These are phyloP conservation scores for Crithidia sp. DNA, from an alignment of 208 protist genomes.

Conservation along the genomic window DNA sequence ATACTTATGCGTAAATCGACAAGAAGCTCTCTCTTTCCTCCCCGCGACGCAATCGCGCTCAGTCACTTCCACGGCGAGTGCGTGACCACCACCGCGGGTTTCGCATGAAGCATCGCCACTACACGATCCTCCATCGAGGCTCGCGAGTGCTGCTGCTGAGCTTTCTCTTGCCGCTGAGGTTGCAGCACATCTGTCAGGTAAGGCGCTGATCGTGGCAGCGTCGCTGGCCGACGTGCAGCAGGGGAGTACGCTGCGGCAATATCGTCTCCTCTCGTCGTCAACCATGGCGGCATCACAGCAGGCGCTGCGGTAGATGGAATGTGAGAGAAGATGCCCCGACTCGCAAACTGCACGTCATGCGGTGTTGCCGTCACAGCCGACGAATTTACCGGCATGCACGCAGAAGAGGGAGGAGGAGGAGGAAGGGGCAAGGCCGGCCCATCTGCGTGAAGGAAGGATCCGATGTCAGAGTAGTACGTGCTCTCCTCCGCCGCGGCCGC, in stretches of 20 bases:
- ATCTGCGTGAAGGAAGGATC: conserved; percentile 25
- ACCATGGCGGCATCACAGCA: neutral
- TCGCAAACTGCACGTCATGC: neutral
- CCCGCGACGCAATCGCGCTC: no score
- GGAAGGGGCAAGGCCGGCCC: neutral
- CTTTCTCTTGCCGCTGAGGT: neutral
- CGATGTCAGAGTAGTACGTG: conserved; percentile 38
- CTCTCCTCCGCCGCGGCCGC: conserved; percentile 15
- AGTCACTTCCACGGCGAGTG: conserved; percentile 18
- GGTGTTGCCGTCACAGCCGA: neutral
- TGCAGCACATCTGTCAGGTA: conserved; percentile 14
- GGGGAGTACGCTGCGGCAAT: neutral
- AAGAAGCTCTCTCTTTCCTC: no score
- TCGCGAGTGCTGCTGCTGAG: neutral
- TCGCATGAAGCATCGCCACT: conserved; percentile 23
- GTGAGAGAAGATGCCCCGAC: neutral
- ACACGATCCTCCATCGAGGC: conserved; percentile 28
- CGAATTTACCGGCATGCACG: no score
- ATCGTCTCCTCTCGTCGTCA: neutral
- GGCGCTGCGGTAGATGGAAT: neutral
- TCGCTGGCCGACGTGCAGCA: neutral
- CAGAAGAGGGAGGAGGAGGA: no score
- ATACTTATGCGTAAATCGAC: no score
- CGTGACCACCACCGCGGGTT: conserved; percentile 27
- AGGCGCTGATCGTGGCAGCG: neutral